Percentiles rank a stretch among this genome's conserved stretches.
phyloP scores from a whole-genome alignment of 2,329 filamentous ascomycete genomes.

The Neopestalotiopsis sp. region DNA sequence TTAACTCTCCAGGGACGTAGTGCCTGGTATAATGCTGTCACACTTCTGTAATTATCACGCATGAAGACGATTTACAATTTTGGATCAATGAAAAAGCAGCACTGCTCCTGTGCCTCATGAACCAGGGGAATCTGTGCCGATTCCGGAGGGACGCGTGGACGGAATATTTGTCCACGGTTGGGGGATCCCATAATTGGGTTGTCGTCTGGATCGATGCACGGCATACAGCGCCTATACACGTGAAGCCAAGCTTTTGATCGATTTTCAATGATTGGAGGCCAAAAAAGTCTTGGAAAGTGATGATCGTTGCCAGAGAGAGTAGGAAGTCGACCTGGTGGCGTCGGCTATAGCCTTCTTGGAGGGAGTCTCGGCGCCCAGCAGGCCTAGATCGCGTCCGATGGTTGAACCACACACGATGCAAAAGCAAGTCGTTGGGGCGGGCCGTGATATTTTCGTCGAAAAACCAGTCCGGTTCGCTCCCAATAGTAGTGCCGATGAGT shows the following conservation, averaged over 20 bases:
- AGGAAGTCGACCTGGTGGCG: neutral
- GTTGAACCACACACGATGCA: neutral
- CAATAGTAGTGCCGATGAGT: neutral
- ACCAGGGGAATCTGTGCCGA: neutral
- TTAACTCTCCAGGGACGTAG: neutral
- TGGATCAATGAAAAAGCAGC: neutral
- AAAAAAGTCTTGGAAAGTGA: neutral
- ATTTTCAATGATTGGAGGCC: neutral
- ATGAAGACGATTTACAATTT: neutral
- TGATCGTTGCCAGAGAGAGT: neutral
- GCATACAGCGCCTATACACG: neutral
- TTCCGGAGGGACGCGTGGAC: neutral
- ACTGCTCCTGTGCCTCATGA: neutral
- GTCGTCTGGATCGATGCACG: neutral
- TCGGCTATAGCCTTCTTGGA: neutral
- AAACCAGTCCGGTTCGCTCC: neutral
- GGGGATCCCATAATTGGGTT: neutral
- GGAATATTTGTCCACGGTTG: neutral
- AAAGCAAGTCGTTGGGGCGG: neutral
- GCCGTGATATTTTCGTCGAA: neutral
- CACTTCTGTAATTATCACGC: neutral
- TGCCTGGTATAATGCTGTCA: neutral
- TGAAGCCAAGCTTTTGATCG: neutral
- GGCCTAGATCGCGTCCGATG: neutral
- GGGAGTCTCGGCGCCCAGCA: neutral